phyloP scores from a whole-genome alignment of 345 rosid species.

The Ailanthus altissimus region DNA sequence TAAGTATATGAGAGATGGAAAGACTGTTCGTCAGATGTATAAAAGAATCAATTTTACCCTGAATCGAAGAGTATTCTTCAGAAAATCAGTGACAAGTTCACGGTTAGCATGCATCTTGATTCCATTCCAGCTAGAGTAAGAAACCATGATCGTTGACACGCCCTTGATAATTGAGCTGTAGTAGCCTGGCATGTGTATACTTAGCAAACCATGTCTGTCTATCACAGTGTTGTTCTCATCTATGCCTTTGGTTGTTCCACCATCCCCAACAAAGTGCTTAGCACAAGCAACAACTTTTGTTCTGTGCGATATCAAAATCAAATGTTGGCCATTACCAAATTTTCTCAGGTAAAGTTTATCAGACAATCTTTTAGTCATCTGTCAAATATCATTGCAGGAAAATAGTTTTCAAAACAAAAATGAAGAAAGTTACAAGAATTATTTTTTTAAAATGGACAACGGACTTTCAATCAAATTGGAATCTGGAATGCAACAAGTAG shows the following conservation, averaged over 20 bases:
- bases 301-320: conserved; percentile 34
- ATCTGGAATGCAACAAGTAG: no score
- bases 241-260: conserved; percentile 75
- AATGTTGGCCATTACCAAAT: not conserved
- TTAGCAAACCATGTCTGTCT: conserved; percentile 54
- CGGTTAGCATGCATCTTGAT: conserved; percentile 80
- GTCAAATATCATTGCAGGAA: no score
- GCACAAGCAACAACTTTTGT: conserved; percentile 87
- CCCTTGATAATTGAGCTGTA: conserved; percentile 72
- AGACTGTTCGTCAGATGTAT: not conserved
- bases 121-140: conserved; percentile 93
- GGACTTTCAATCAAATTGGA: no score
- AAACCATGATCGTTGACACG: conserved; percentile 83
- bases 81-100: conserved; percentile 64
- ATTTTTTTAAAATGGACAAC: no score
- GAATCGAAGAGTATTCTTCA: conserved; percentile 72
- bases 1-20: not conserved
- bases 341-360: not conserved
- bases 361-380: no score
- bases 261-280: conserved; percentile 93
- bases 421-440: no score
- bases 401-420: no score
- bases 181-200: conserved; percentile 79
- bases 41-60: conserved; percentile 34
- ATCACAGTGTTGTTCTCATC: conserved; percentile 70